Evolutionary conservation across 2,329 filamentous ascomycete genomes (phyloP).

Genomic region (Zymoseptoria ardabiliae): DNA sequence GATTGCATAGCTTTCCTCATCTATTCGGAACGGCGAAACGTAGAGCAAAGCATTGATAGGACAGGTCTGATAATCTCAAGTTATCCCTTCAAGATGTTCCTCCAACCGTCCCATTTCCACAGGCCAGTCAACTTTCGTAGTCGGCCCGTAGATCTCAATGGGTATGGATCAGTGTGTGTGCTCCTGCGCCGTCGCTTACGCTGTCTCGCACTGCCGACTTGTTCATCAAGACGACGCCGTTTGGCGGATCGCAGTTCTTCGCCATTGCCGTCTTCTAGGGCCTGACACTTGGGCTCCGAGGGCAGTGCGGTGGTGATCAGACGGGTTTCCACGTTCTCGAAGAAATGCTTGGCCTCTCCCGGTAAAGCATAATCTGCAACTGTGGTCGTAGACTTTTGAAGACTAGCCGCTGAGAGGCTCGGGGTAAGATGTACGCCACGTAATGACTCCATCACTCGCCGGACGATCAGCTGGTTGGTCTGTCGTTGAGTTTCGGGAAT

Average conservation of each 20-base stretch:
- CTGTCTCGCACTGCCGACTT: background rate
- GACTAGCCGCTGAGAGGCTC: background rate
- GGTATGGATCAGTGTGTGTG: background rate
- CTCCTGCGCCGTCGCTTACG: background rate
- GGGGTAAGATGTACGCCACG: background rate
- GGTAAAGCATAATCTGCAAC: background rate
- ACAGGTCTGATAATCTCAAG: background rate
- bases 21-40: background rate
- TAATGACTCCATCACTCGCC: background rate
- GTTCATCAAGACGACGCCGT: background rate
- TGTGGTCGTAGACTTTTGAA: background rate
- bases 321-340: background rate
- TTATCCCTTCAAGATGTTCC: background rate
- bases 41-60: too few species aligned
- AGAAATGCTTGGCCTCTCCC: background rate
- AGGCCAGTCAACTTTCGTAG: constrained; percentile 2
- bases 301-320: background rate
- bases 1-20: background rate
- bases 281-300: background rate
- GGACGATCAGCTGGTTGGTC: background rate
- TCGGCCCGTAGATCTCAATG: background rate
- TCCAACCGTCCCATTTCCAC: constrained; percentile 1
- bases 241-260: background rate
- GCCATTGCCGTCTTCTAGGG: background rate
- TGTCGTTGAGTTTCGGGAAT: background rate